Evolutionary conservation across 352 stramenopile species (phyloP).

Genomic region (Pythium insidiosum): DNA sequence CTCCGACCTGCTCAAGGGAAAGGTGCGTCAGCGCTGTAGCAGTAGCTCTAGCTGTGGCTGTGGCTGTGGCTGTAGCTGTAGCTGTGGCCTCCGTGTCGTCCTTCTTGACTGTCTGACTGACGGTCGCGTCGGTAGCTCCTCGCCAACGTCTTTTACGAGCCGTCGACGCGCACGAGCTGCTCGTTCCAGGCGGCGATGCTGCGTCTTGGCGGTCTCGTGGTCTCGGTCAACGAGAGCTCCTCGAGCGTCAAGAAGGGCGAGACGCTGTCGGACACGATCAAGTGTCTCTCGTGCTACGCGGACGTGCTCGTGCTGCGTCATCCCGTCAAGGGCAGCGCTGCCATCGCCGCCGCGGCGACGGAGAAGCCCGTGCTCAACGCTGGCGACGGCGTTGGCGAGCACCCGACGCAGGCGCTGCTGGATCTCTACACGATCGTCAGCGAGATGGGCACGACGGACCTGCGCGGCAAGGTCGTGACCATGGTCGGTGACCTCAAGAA

Average conservation of each 20-base stretch:
- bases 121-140: slow-evolving; percentile 58
- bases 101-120: background rate
- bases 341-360: slow-evolving; percentile 65
- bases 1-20: slow-evolving; percentile 77
- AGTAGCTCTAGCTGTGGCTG: too few relatives aligned
- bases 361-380: slow-evolving; percentile 93
- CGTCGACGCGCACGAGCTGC: slow-evolving; percentile 96
- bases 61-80: too few relatives aligned
- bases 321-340: slow-evolving; percentile 83
- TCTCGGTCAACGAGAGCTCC: slow-evolving; percentile 91
- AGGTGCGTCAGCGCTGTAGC: slow-evolving; percentile 27
- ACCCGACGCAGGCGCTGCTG: slow-evolving; percentile 98
- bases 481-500: slow-evolving; percentile 99
- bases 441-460: slow-evolving; percentile 63
- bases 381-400: slow-evolving; percentile 94
- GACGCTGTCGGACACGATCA: slow-evolving; percentile 96
- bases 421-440: slow-evolving; percentile 97
- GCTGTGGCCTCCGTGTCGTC: background rate
- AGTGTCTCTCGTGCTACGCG: slow-evolving; percentile 94
- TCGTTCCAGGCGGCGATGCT: slow-evolving; percentile 98
- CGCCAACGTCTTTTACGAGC: slow-evolving; percentile 98
- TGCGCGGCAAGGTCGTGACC: slow-evolving; percentile 89
- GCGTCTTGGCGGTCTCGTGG: slow-evolving; percentile 92
- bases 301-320: slow-evolving; percentile 95
- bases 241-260: slow-evolving; percentile 98